Conservation (phyloP, 208 protist genomes). For the Herpetomonas samuelpessoai region DNA sequence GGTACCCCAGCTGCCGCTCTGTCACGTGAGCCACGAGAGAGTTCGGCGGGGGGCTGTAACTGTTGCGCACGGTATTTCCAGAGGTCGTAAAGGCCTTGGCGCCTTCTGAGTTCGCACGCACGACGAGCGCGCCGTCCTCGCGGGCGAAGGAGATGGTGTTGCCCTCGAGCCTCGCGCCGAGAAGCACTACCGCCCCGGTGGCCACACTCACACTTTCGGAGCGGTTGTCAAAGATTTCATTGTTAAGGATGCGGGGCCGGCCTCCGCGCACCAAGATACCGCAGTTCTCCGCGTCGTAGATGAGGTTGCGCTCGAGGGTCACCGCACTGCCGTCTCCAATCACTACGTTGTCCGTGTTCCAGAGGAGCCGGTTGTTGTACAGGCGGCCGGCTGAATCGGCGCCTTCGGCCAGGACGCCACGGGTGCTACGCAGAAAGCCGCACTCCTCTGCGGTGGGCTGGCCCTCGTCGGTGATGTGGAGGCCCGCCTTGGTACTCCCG, state of each 20-base stretch:
- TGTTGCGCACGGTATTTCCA: constrained; percentile 30
- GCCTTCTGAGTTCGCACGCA: constrained; percentile 16
- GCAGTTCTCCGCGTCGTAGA: constrained; percentile 30
- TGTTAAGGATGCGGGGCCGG: constrained; percentile 11
- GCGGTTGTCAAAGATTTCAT: constrained; percentile 37
- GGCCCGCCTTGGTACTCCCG: constrained; percentile 20
- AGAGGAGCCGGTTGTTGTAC: constrained; percentile 21
- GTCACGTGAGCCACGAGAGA: constrained; percentile 10
- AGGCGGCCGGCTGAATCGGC: constrained; percentile 12
- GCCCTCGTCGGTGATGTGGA: constrained; percentile 19
- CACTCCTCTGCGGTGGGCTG: constrained; percentile 21
- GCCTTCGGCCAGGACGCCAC: constrained; percentile 22
- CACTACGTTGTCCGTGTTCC: constrained; percentile 36
- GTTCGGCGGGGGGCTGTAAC: constrained; percentile 21
- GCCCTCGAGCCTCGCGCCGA: constrained; percentile 22
- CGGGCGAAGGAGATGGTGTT: constrained; percentile 36
- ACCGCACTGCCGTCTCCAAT: constrained; percentile 17
- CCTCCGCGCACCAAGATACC: constrained; percentile 21
- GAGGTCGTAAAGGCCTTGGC: constrained; percentile 5
- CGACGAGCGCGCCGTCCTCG: constrained; percentile 29
- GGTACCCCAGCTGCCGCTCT: constrained; percentile 29
- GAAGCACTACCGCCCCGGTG: background rate
- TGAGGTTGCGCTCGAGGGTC: constrained; percentile 20
- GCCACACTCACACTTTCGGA: constrained; percentile 22
- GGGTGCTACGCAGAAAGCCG: constrained; percentile 19